Base-by-base conservation (phyloP, 176 grass and related monocot species). In the Ensete ventricosum region DNA sequence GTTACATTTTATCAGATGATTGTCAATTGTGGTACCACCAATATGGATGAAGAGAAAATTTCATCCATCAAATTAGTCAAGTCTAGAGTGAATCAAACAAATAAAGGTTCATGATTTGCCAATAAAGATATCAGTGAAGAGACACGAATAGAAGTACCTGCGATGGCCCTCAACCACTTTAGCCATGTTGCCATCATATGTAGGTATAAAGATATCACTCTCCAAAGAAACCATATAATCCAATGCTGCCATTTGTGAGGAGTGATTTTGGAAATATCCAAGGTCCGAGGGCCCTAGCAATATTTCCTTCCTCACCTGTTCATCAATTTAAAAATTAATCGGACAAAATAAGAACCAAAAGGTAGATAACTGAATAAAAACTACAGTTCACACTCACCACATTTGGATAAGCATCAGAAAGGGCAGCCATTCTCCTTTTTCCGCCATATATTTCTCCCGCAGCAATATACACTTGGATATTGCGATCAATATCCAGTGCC, bases 111-210 rank as follows among this genome's bases (percentile, higher is more conserved):
- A 20, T 59, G 55, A 59, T 59, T 17, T 14, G 6, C 4, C 34
- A 8, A 59, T 59, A 59, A 23, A 23, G 14, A 59, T 19, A 59
- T 59, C 55, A 9, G 6, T 25, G 65, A 14, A 16, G 57, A 62
- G 16, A 16, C 24, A 29, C 2, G 34, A 70, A 70, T 22, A 64
- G 62, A 22, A 52, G 34, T 84, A 92, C 87, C 93, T 96, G 72
- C 89, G 83, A 84, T 96, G 93, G 55, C 93, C 93, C 78, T 96
- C 93, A 17, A 96, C 93, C 24, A 96, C 87, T 86, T 85, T 90
- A 52, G 94, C 94, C 94, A 97, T 97, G 83, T 97, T 97, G 10
- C 94, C 90, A 70, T 93, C 90, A 49, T 97, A 93, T 26, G 90
- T 93, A 9, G 94, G 94, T 76, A 97, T 82, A 76, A 97, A 97